Percentiles rank a stretch among this genome's conserved stretches.
phyloP scores from a whole-genome alignment of 1,284 basidiomycete species.

The Testicularia cyperi region DNA sequence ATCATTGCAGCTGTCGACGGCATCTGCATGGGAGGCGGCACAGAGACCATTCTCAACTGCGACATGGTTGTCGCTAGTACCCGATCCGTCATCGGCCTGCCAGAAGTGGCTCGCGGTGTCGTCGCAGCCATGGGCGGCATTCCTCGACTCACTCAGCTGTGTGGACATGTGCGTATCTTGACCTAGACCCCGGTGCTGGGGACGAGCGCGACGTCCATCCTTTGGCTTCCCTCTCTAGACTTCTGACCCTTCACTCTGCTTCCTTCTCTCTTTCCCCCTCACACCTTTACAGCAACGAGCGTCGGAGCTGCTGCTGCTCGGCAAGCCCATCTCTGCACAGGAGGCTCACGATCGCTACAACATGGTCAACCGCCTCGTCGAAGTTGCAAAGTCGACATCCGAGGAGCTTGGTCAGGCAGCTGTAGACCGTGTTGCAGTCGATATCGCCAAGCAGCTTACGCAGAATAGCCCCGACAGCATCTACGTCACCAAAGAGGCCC shows the following conservation, averaged over 20 bases:
- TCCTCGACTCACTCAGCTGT: conserved; percentile 53
- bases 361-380: conserved; percentile 62
- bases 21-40: conserved; percentile 76
- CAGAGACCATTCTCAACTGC: conserved; percentile 77
- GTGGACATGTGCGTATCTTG: conserved; percentile 38
- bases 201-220: no score
- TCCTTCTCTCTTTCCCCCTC: conserved; percentile 3
- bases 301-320: conserved; percentile 75
- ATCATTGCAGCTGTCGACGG: conserved; percentile 82
- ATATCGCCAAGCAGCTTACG: conserved; percentile 68
- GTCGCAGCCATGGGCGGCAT: conserved; percentile 73
- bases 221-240: not conserved
- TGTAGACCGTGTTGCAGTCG: conserved; percentile 67
- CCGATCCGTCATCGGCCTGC: conserved; percentile 73
- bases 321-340: conserved; percentile 69
- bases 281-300: conserved; percentile 65
- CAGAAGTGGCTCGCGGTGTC: conserved; percentile 79
- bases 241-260: not conserved
- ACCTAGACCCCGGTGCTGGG: not conserved
- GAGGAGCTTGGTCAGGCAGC: conserved; percentile 66
- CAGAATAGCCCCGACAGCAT: conserved; percentile 78
- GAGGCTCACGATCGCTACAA: conserved; percentile 73
- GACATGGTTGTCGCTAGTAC: conserved; percentile 77
- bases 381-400: conserved; percentile 63
- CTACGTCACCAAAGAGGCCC: conserved; percentile 70